Conservation (phyloP, 768 basidiomycete species). For the Neoboletus magnificus region DNA sequence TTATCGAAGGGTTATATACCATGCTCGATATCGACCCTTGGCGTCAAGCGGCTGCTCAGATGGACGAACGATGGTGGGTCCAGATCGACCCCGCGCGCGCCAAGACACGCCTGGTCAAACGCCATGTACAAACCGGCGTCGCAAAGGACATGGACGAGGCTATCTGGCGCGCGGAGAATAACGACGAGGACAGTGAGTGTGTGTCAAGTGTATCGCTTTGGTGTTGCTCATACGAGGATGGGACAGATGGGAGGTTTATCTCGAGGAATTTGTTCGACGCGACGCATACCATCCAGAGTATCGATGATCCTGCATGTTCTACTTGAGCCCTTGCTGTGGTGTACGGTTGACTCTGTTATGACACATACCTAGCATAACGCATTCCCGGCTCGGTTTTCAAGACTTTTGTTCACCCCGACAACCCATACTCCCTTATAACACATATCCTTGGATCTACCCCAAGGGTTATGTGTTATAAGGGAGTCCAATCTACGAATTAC, state of each 20-base stretch:
- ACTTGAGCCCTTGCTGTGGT: neutral
- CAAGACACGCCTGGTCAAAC: conserved; percentile 54
- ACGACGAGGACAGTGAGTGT: conserved; percentile 71
- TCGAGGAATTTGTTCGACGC: conserved; percentile 37
- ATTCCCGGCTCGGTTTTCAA: no score
- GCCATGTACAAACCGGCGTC: conserved; percentile 80
- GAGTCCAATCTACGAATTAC: no score
- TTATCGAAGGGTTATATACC: conserved; percentile 90
- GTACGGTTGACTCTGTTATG: no score
- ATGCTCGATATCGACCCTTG: conserved; percentile 74
- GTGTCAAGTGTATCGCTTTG: neutral
- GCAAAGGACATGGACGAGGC: conserved; percentile 64
- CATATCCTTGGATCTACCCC: no score
- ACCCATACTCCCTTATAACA: no score
- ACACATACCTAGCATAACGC: no score
- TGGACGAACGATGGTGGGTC: conserved; percentile 82
- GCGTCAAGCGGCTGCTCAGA: conserved; percentile 54
- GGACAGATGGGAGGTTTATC: conserved; percentile 45
- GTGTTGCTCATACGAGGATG: neutral
- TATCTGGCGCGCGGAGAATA: conserved; percentile 65
- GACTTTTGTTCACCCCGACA: no score
- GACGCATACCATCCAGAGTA: conserved; percentile 40
- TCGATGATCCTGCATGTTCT: conserved; percentile 36
- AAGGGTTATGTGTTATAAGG: no score
- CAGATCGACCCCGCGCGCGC: conserved; percentile 56